Conservation (phyloP, 495 filamentous ascomycete genomes). For the Penicillium malachiteum region DNA sequence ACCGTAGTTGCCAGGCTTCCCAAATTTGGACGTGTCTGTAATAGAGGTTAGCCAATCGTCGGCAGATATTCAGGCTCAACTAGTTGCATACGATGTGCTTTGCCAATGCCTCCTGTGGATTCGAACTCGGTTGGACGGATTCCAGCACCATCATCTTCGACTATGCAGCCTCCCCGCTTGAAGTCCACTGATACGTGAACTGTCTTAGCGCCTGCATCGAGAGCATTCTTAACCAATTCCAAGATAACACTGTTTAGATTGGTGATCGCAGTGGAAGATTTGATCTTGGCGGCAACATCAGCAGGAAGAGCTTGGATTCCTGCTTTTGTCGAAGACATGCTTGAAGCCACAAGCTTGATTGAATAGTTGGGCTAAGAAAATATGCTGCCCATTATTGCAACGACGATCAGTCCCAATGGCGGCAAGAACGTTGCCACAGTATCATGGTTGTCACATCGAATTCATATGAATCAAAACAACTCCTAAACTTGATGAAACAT, state of each 20-base stretch:
- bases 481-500: neutral
- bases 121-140: slow-evolving; percentile 72
- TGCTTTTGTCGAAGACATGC: slow-evolving; percentile 24
- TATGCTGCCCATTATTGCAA: slow-evolving; percentile 9
- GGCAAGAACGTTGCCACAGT: slow-evolving; percentile 15
- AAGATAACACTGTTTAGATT: slow-evolving; percentile 70
- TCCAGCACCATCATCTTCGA: slow-evolving; percentile 87
- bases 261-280: slow-evolving; percentile 77
- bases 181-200: slow-evolving; percentile 75
- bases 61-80: too few species aligned
- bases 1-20: slow-evolving; percentile 57
- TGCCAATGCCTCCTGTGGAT: slow-evolving; percentile 69
- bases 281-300: slow-evolving; percentile 80
- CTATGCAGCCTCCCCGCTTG: slow-evolving; percentile 69
- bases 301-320: slow-evolving; percentile 69
- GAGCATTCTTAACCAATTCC: slow-evolving; percentile 79
- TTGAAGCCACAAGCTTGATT: neutral
- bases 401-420: neutral
- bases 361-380: slow-evolving; percentile 4
- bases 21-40: slow-evolving; percentile 77
- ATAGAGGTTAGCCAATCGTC: slow-evolving; percentile 20
- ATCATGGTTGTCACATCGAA: slow-evolving; percentile 16
- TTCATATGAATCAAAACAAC: neutral
- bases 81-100: slow-evolving; percentile 50
- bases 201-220: slow-evolving; percentile 76